These are phyloP conservation scores for Cordyceps cateniannulata DNA, from an alignment of 2,329 filamentous ascomycete genomes.

Conservation along the genomic window DNA sequence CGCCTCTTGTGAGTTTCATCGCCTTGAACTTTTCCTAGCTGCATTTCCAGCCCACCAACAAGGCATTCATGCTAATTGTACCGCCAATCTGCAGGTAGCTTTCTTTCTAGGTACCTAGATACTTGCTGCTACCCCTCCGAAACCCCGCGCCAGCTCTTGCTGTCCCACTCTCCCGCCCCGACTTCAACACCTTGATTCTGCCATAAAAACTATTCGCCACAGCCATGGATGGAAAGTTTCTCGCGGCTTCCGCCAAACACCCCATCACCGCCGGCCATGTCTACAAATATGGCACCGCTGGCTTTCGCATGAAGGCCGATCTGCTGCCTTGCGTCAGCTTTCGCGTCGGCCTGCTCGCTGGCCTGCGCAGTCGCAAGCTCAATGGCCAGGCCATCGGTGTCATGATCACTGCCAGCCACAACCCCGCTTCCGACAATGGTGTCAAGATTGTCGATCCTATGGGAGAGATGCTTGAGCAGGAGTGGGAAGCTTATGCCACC, in stretches of 20 bases:
- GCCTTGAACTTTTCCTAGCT: not conserved
- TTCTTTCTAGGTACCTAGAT: not conserved
- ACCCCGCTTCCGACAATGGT: constrained; percentile 82
- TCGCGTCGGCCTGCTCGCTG: constrained; percentile 82
- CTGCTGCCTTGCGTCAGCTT: constrained; percentile 89
- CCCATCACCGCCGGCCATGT: constrained; percentile 48
- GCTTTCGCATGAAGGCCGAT: constrained; percentile 65
- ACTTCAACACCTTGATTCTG: not conserved
- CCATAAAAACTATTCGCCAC: not conserved
- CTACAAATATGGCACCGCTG: constrained; percentile 62
- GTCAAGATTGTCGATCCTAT: constrained; percentile 95
- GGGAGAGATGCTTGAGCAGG: constrained; percentile 95
- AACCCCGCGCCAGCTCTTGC: constrained; percentile 8
- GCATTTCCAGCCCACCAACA: not conserved
- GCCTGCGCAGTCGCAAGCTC: constrained; percentile 82
- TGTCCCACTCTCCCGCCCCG: not conserved
- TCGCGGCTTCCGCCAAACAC: constrained; percentile 56
- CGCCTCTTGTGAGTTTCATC: not conserved
- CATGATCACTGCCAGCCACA: constrained; percentile 94
- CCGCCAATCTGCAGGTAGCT: not conserved
- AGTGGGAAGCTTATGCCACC: constrained; percentile 89
- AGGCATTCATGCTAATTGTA: not conserved
- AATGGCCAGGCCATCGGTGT: constrained; percentile 89
- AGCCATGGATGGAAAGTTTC: constrained; percentile 49
- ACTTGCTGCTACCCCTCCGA: not conserved